Conservation (phyloP, 2,329 filamentous ascomycete species). For the Sporothrix variecibatus region DNA sequence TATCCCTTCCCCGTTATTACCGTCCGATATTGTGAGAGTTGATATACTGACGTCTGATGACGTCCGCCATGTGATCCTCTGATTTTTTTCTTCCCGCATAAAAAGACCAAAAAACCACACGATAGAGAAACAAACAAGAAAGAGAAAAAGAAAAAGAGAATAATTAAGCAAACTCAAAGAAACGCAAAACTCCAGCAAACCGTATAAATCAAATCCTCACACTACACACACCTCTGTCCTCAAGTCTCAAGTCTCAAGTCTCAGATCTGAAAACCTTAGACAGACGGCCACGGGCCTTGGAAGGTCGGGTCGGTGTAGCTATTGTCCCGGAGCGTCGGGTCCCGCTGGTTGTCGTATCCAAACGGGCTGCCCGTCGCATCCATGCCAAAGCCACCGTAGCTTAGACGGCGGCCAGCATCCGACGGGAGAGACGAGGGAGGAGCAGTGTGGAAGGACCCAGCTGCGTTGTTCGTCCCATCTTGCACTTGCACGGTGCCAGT, state of each 20-base stretch:
- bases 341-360: slow-evolving; percentile 27
- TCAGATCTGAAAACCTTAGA: slow-evolving; percentile 32
- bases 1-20: neutral
- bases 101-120: neutral
- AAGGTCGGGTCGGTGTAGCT: slow-evolving; percentile 21
- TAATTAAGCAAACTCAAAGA: neutral
- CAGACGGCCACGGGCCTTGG: slow-evolving; percentile 9
- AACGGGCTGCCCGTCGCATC: slow-evolving; percentile 27
- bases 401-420: slow-evolving; percentile 32
- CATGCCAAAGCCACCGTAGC: slow-evolving; percentile 28
- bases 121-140: neutral
- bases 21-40: neutral
- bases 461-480: neutral
- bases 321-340: slow-evolving; percentile 21
- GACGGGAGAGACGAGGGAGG: slow-evolving; percentile 21
- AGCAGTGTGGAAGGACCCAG: slow-evolving; percentile 35
- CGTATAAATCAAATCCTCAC: neutral
- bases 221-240: neutral
- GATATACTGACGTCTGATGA: neutral
- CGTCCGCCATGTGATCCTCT: neutral
- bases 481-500: neutral
- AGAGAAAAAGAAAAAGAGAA: neutral
- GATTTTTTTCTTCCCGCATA: neutral
- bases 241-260: neutral
- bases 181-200: slow-evolving; percentile 2